Percentiles rank a stretch among this genome's conserved stretches.
These are phyloP conservation scores for Hypoxylon fragiforme DNA, from an alignment of 495 filamentous ascomycete species.

Conservation along the genomic window DNA sequence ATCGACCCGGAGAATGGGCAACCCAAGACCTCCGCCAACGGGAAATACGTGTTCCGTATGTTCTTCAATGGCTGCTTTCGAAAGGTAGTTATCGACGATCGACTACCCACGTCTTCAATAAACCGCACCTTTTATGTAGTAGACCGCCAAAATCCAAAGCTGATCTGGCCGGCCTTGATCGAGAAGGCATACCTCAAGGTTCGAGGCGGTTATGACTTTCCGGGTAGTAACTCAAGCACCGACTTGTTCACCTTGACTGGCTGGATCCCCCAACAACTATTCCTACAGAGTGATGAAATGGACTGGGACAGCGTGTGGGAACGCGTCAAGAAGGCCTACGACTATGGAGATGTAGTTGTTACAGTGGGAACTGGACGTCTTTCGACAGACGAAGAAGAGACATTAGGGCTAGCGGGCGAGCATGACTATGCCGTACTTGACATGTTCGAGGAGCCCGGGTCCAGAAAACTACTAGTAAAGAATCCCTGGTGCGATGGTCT, in stretches of 20 bases:
- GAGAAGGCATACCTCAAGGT: conserved; percentile 99
- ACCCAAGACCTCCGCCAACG: conserved; percentile 68
- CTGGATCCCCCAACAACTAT: conserved; percentile 96
- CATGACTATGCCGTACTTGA: conserved; percentile 94
- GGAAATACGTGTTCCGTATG: conserved; percentile 88
- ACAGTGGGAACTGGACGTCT: conserved; percentile 89
- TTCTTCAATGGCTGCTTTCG: conserved; percentile 95
- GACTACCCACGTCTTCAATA: conserved; percentile 74
- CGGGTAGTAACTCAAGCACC: conserved; percentile 96
- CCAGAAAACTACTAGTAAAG: conserved; percentile 77
- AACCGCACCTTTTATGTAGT: conserved; percentile 82
- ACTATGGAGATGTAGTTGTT: conserved; percentile 78
- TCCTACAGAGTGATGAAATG: conserved; percentile 80
- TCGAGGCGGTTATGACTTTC: conserved; percentile 94
- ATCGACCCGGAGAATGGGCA: conserved; percentile 58
- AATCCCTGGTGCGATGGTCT: conserved; percentile 92
- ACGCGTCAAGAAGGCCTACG: conserved; percentile 73
- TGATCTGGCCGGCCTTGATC: conserved; percentile 89
- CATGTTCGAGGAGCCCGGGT: conserved; percentile 64
- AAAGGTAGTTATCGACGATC: conserved; percentile 86
- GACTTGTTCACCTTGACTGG: conserved; percentile 89
- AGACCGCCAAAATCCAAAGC: conserved; percentile 73
- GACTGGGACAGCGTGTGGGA: conserved; percentile 76
- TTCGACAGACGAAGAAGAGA: conserved; percentile 69
- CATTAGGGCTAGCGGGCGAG: conserved; percentile 79